Percentiles rank a stretch among this genome's conserved stretches.
Evolutionary conservation across 352 stramenopile species (phyloP).

Genomic region (Globisporangium viniferum): DNA sequence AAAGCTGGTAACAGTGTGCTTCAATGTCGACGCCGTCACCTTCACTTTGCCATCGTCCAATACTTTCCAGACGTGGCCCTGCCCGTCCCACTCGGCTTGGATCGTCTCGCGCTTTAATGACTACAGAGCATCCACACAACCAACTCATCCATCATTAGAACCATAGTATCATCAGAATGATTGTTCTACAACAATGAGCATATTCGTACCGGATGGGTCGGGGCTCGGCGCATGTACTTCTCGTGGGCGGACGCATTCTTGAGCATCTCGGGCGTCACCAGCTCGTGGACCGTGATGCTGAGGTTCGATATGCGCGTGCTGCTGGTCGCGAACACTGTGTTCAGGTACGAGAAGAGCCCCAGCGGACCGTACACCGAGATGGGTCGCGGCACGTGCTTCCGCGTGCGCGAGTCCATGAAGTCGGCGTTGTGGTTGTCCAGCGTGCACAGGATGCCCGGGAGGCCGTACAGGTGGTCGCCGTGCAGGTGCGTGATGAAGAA

Average conservation of each 20-base stretch:
- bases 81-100: constrained; percentile 50
- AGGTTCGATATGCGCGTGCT: constrained; percentile 71
- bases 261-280: constrained; percentile 55
- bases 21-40: constrained; percentile 63
- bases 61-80: constrained; percentile 65
- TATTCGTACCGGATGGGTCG: constrained; percentile 47
- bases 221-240: constrained; percentile 57
- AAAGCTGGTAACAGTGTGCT: constrained; percentile 79
- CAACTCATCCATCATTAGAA: background rate
- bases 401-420: constrained; percentile 58
- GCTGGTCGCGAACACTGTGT: constrained; percentile 62
- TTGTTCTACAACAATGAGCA: background rate
- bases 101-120: constrained; percentile 50
- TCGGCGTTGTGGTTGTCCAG: constrained; percentile 74
- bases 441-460: constrained; percentile 81
- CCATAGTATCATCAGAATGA: background rate
- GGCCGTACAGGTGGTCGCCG: constrained; percentile 82
- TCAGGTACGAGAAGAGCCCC: constrained; percentile 77
- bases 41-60: constrained; percentile 61
- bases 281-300: constrained; percentile 67
- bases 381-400: constrained; percentile 32
- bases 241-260: constrained; percentile 45
- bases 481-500: constrained; percentile 88
- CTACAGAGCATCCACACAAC: constrained; percentile 25
- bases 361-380: constrained; percentile 80